phyloP scores from a whole-genome alignment of 306 rosid genomes.

The Delonix regia region DNA sequence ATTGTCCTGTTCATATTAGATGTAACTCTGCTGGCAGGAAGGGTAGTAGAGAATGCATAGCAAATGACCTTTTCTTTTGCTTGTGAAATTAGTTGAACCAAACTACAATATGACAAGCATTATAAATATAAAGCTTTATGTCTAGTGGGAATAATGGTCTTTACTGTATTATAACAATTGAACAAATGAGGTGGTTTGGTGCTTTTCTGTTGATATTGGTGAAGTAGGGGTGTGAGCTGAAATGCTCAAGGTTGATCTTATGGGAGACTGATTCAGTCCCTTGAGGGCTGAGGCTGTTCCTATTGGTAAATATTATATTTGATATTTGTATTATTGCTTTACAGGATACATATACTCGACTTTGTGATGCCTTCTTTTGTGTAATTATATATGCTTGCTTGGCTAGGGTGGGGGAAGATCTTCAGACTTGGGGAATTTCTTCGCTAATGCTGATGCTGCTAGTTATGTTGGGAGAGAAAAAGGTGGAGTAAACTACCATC shows the following conservation, averaged over 20 bases:
- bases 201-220: conserved; percentile 29
- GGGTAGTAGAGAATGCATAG: background rate
- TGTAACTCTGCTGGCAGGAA: background rate
- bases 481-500: conserved; percentile 55
- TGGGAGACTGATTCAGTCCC: conserved; percentile 28
- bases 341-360: conserved; percentile 13
- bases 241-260: conserved; percentile 23
- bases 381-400: conserved; percentile 48
- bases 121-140: background rate
- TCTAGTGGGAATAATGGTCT: background rate
- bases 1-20: background rate
- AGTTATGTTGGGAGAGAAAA: conserved; percentile 66
- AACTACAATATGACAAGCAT: background rate
- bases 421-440: conserved; percentile 82
- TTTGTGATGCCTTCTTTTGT: conserved; percentile 10
- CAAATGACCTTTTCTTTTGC: background rate
- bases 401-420: conserved; percentile 79
- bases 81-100: background rate
- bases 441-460: conserved; percentile 86
- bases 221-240: conserved; percentile 18
- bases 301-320: conserved; percentile 4
- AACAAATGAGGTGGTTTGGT: background rate
- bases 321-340: conserved; percentile 16
- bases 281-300: conserved; percentile 3
- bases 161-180: background rate